These are phyloP conservation scores for Peronospora farinosa DNA, from an alignment of 352 stramenopile species.

Conservation along the genomic window DNA sequence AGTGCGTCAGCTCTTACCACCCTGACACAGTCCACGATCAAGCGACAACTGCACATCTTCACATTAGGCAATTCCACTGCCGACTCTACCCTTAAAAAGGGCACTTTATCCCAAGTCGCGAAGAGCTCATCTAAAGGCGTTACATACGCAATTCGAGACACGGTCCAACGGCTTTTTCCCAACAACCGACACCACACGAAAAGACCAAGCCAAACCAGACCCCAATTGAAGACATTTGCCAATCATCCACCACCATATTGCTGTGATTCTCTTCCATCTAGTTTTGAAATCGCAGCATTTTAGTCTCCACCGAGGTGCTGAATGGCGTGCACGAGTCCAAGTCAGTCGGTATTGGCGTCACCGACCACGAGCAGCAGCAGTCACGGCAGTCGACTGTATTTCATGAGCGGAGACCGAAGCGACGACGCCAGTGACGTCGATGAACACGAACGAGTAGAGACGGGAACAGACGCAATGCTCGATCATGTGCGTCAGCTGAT, in stretches of 20 bases:
- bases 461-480: conserved; percentile 15
- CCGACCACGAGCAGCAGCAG: conserved; percentile 16
- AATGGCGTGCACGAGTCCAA: conserved; percentile 23
- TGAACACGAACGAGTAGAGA: conserved; percentile 1
- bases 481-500: conserved; percentile 32
- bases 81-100: background rate
- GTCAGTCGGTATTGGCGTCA: conserved; percentile 16
- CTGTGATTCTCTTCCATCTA: background rate
- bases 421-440: conserved; percentile 8
- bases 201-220: too few relatives aligned
- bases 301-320: background rate
- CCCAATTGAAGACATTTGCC: conserved; percentile 16
- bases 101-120: background rate
- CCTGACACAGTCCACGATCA: conserved; percentile 3
- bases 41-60: conserved; percentile 4
- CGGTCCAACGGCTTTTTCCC: conserved; percentile 1
- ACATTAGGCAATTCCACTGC: conserved; percentile 6
- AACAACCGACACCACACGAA: background rate
- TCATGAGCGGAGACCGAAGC: conserved; percentile 5
- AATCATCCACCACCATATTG: background rate
- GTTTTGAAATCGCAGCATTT: background rate
- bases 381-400: conserved; percentile 7
- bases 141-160: conserved; percentile 9
- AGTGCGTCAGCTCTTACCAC: background rate
- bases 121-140: conserved; percentile 2